Evolutionary conservation across 1,284 basidiomycete genomes (phyloP), one percentile per base, ranked within the genome.

Genomic region (Papiliotrema flavescens): DNA sequence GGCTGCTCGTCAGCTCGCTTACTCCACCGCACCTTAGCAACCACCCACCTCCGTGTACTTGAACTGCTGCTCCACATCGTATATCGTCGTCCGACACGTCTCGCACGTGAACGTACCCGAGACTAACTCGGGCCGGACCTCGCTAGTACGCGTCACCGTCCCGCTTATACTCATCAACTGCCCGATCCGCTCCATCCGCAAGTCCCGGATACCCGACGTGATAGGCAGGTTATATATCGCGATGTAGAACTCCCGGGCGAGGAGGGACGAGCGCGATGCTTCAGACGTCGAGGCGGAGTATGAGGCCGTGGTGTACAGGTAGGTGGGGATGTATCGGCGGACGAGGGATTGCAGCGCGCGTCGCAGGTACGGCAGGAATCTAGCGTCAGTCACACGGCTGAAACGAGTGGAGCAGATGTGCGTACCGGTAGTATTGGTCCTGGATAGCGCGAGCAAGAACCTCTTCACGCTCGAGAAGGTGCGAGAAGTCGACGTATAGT

Each of bases 11-110:
- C 39, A 44, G 52, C 24, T 32, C 28, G 28, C 52, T 3, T 28
- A 17, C 46, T 5, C 11, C 28, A 41, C 19, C 24, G 24, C 17
- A 14, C 0, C 2, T 35, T 13, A 43, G 8, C 41, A n/a, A n/a
- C n/a, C n/a, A n/a, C n/a, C 49, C 54, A 90, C 90, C 80, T 98
- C 96, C 22, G 96, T 99, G 75, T 98, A 98, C 75, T 97, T 98
- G 83, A 98, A 99, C 73, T 99, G 96, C 73, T 99, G 96, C 73
- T 99, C 96, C 50, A 99, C 87, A 65, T 98, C 94, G 56, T 88
- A 84, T n/a, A 97, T 87, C 8, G 87, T 80, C 37, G 88, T 89
- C 50, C 84, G 83, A 75, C 96, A 99, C 42, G 87, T 82, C 70
- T 90, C 87, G 70, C 96, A 99, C 46, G 88, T 85, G 74, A 98